Base-by-base conservation (phyloP, 2,329 filamentous ascomycete genomes). In the Neocatenulostroma microsporum region DNA sequence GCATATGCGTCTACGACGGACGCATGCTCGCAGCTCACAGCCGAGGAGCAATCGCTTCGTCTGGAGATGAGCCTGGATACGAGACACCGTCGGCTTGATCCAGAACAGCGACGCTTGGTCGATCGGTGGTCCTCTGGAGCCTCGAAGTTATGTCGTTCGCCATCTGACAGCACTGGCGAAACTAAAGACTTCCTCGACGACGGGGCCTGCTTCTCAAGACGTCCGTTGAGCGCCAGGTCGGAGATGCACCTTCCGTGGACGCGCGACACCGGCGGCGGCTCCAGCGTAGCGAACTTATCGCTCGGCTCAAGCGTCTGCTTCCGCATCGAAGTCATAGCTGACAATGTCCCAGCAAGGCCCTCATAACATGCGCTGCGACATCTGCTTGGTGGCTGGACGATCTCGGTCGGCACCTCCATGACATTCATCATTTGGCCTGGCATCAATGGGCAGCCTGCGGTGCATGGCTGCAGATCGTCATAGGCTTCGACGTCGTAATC, bases 351-450 rank as follows among this genome's bases (percentile, higher is more conserved):
- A 4, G 50, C 38, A 7, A 55, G 7, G 14, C 27, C 43, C 25
- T 54, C 48, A 28, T 38, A 44, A 34, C 53, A 50, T 15, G 54
- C 55, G 39, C 57, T 60, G 5, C 49, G 49, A 30, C 45, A 46
- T 11, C 56, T 35, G 25, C 38, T 38, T 5, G 51, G 51, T 5
- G 45, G 42, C 28, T 52, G 44, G 19, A 42, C 28, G 2, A 60
- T 20, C 58, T 94, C 82, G 21, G 76, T 67, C 11, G 89, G 89
- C 9, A 96, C 77, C 37, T 83, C 78, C 38, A 96, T 67, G 11
- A 86, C 76, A 62, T 96, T 95, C 56, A 95, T 76, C 2, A 74
- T 74, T 61, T 95, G 89, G 11, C 89, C 89, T 3, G 89, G 89
- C 18, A 95, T 72, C 45, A 89, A 78, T 23, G 89, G 87, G 55